These are phyloP conservation scores for Anthracocystis setariae DNA, from an alignment of 1,284 basidiomycete species.

Conservation along the genomic window DNA sequence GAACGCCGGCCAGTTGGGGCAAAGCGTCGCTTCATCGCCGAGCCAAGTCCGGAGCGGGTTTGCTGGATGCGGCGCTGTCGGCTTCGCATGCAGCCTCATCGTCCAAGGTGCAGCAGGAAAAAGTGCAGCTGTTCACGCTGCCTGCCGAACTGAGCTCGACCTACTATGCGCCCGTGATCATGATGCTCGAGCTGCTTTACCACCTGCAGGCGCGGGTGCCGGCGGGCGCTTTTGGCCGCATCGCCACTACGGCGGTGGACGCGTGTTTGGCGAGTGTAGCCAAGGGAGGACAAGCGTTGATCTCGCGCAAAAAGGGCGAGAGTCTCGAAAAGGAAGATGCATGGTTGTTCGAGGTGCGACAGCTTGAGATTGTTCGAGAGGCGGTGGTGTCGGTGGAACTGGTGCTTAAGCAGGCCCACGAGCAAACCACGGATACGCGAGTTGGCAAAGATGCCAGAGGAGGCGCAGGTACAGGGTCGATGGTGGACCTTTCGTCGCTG, in stretches of 20 bases:
- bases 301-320: conserved; percentile 23
- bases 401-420: conserved; percentile 26
- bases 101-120: conserved; percentile 21
- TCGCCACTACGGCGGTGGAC: conserved; percentile 26
- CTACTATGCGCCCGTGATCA: conserved; percentile 35
- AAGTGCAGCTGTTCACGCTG: conserved; percentile 40
- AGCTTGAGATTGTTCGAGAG: conserved; percentile 40
- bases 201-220: conserved; percentile 34
- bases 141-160: conserved; percentile 14
- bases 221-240: conserved; percentile 17
- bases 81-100: conserved; percentile 31
- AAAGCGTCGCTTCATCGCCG: conserved; percentile 19
- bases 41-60: conserved; percentile 44
- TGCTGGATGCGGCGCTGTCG: conserved; percentile 41
- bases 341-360: conserved; percentile 41
- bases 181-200: conserved; percentile 36
- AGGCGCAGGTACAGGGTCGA: conserved; percentile 4
- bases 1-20: background rate
- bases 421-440: background rate
- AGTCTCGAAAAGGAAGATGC: conserved; percentile 29
- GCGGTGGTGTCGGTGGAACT: conserved; percentile 39
- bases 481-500: conserved; percentile 37
- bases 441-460: background rate
- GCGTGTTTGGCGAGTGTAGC: conserved; percentile 21
- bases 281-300: conserved; percentile 37